Base-by-base conservation (phyloP, 108 stramenopile genomes). In the Nitzschia putrida region DNA sequence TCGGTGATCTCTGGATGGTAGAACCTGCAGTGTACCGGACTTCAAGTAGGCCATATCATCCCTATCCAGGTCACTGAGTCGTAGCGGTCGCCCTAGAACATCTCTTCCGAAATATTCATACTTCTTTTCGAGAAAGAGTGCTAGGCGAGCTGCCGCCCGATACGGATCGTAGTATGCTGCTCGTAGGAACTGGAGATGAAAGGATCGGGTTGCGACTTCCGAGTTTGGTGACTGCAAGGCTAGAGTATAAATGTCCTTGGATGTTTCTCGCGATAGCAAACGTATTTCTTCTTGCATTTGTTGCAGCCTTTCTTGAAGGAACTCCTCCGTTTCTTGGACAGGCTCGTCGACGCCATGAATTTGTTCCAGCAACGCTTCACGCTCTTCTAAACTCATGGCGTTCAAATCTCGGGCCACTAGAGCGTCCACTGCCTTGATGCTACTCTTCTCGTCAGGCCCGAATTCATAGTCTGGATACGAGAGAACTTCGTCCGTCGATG, bases 1-100 rank as follows among this genome's bases (percentile, higher is more conserved):
- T 16, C 43, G 49, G 22, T 63, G 38, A 57, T 78, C 77, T 43
- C 71, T 50, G 7, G 34, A 66, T 13, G 77, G 66, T 10, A 78
- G 14, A 0, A 78, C 12, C 43, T 72, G 77, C 7, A 64, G 13
- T 1, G 22, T 44, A 22, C 71, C 71, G 26, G 23, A 3, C 14
- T 43, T 54, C 34, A 64, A 38, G 20, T 6, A 8, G 1, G 37
- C 43, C 52, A 55, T 38, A 51, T 64, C 71, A 25, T 72, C 53
- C 24, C 24, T 39, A 25, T 55, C 22, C 38, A 72, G 22, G 47
- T 77, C 76, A 37, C 40, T 50, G 23, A 60, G 52, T 1, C 3
- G 4, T 7, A 70, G 14, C 8, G 56, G 29, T 8, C 71, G 44
- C 11, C 24, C 51, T 1, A 64, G 61, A 13, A 52, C 23, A 2